Conservation (phyloP, 306 rosid genomes). For the Oemleria cerasiformis region DNA sequence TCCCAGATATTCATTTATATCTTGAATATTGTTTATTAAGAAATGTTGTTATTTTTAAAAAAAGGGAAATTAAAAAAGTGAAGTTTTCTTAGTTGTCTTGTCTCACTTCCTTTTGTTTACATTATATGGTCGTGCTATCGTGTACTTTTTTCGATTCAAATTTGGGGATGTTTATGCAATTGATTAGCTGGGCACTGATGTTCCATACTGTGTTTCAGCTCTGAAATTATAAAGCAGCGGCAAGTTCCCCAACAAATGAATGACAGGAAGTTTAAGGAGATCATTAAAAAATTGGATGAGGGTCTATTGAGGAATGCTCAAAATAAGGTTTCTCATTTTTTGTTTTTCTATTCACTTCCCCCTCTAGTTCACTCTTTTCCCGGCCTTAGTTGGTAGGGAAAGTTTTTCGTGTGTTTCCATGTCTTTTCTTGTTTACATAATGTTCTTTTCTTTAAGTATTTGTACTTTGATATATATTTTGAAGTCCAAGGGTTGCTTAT, state of each 20-base stretch:
- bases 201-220: conserved; percentile 46
- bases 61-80: not conserved
- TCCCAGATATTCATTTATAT: no score
- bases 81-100: not conserved
- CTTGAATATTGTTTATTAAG: no score
- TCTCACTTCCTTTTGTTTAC: not conserved
- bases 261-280: conserved; percentile 56
- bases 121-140: not conserved
- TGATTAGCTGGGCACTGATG: conserved; percentile 10
- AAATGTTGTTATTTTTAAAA: no score
- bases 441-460: not conserved
- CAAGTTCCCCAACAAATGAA: conserved; percentile 26
- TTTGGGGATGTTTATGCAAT: not conserved
- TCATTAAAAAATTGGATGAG: conserved; percentile 84
- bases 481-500: not conserved
- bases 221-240: conserved; percentile 43
- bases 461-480: not conserved
- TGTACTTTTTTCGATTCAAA: not conserved
- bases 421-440: no score
- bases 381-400: not conserved
- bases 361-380: not conserved
- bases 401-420: not conserved
- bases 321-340: conserved; percentile 49
- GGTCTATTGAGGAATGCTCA: conserved; percentile 55
- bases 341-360: conserved; percentile 5